Base-by-base conservation (phyloP, 331 rosid species). In the Quercus phellos region DNA sequence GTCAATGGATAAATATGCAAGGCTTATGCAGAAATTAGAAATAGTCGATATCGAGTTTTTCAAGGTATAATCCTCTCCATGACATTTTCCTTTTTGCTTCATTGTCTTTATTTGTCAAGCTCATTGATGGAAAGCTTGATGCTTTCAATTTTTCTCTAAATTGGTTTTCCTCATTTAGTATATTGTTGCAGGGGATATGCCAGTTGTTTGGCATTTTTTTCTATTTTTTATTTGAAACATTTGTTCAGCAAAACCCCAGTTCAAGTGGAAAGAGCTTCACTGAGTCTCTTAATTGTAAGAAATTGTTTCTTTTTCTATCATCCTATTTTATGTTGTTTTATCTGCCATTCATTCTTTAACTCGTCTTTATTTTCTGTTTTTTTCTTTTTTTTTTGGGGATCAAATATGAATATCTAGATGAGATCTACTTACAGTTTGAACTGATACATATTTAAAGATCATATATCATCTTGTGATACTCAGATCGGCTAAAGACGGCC, bases 1-100 rank as follows among this genome's bases (percentile, higher is more conserved):
- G 90, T 90, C 92, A 55, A 93, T 95, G 98, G 99, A 95, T 85
- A 95, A 95, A 86, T 93, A 95, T 83, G 97, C 96, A 77, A 93
- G 96, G 89, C 96, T 95, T 75, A 95, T 91, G 96, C 99, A 90
- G 89, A 95, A 91, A 87, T 83, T 95, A 73, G 96, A 89, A 81
- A 87, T 91, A 79, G 87, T 91, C 53, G 90, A 91, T 55, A 88
- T 91, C 73, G 99, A 95, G 85, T 89, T 95, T 80, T 95, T 95
- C 83, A 93, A 88, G 98, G 99, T 95, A 80, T 71, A 83, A 60
- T 74, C 56, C 5, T 63, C 42, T 85, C 76, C 76, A 30, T 67
- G 77, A 58, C 72, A 72, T 69, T 75, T 77, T 19, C 55, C 30
- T 63, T 34, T 2, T 7, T 0, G 51, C 55, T 19, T 18, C 3